Conservation (phyloP, 306 rosid species). For the Cicer judaicum region DNA sequence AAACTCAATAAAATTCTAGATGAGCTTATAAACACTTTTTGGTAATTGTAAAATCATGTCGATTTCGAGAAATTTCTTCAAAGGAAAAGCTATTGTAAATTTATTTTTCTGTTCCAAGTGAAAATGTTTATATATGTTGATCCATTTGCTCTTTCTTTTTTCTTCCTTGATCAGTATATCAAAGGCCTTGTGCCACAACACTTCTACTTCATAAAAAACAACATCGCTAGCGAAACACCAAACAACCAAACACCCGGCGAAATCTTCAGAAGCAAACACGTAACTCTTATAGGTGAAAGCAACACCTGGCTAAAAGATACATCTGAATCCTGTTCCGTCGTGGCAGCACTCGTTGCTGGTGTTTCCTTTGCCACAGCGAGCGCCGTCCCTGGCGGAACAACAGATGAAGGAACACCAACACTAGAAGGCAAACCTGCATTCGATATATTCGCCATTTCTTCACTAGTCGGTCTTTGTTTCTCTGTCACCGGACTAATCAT, state of each 20-base stretch:
- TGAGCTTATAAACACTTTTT: too few relatives aligned
- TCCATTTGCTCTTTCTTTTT: neutral
- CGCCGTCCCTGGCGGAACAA: slow-evolving; percentile 53
- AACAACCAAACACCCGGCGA: neutral
- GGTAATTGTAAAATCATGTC: too few relatives aligned
- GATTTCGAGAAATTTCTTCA: too few relatives aligned
- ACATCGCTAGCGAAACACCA: too few relatives aligned
- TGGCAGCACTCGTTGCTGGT: slow-evolving; percentile 48
- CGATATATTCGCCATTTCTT: slow-evolving; percentile 52
- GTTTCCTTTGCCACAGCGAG: slow-evolving; percentile 55
- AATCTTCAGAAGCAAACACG: slow-evolving; percentile 42
- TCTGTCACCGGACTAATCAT: slow-evolving; percentile 65
- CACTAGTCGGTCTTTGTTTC: slow-evolving; percentile 59
- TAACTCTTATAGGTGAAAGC: neutral
- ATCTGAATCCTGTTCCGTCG: slow-evolving; percentile 52
- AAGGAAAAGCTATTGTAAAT: too few relatives aligned
- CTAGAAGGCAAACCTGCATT: slow-evolving; percentile 50
- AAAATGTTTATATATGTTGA: too few relatives aligned
- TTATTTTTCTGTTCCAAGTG: too few relatives aligned
- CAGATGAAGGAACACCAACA: slow-evolving; percentile 37
- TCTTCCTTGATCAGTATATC: slow-evolving; percentile 40
- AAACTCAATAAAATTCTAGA: too few relatives aligned
- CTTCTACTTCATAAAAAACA: slow-evolving; percentile 33
- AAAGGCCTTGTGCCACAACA: slow-evolving; percentile 40
- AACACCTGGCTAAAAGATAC: slow-evolving; percentile 48